Base-by-base conservation (phyloP, 768 basidiomycete species). In the Agaricus blazei region DNA sequence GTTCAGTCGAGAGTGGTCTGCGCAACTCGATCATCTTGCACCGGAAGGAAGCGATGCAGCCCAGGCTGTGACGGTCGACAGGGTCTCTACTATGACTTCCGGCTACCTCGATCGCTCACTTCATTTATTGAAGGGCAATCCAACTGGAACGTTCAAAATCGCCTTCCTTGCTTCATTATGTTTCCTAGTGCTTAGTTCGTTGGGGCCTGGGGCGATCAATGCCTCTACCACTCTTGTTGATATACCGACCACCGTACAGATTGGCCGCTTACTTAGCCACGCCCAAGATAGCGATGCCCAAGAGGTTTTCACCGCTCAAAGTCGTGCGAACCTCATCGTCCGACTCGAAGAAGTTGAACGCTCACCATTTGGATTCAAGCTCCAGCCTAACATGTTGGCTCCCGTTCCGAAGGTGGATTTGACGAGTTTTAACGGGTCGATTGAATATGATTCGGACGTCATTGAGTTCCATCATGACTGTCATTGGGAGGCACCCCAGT, bases 1-100 rank as follows among this genome's bases (percentile, higher is more conserved):
- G 6, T 56, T 56, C 48, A 56, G 54, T 28, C 28, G 54, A 50
- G 54, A 56, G 31, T 56, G 54, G 54, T 56, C 54, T 2, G 7
- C 11, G 7, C 34, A 34, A 34, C 11, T 34, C 7, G 34, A 7
- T 7, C 8, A 34, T 19, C 19, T 19, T 19, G 19, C 19, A 19
- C 19, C 19, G 19, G 19, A 19, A 19, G 19, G 19, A 19, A 19
- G 19, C 19, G 19, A 19, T 19, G 19, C 19, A 19, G 19, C 19
- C 19, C 19, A 19, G 19, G 19, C 19, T 19, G 19, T 19, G 19
- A 11, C 34, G 34, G 11, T 55, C 46, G 23, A 49, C 29, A 34
- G 34, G 11, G 34, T 34, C 34, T 34, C 34, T 8, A 34, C 34
- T 2, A 34, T 34, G 34, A 34, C 34, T 34, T 34, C 34, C 11